A percentile compares a stretch with the other conserved stretches of the same genome.
phyloP scores from a whole-genome alignment of 192 early-diverging fungal species.

The Piromyces finnis region DNA sequence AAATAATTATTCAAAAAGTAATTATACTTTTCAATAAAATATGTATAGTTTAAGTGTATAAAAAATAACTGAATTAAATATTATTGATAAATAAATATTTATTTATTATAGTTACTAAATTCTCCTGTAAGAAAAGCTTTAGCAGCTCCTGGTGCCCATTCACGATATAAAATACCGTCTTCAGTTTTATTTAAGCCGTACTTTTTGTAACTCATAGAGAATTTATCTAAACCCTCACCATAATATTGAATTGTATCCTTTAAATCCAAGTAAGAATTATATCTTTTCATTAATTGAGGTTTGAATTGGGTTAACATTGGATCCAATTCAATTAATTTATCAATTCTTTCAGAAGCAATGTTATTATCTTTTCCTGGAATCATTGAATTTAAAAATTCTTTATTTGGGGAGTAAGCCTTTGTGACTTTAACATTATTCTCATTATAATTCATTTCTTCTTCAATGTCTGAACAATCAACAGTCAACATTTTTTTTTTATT shows the following conservation, averaged over 20 bases:
- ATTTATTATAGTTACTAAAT: constrained; percentile 49
- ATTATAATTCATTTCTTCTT: neutral
- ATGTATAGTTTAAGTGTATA: too few relatives aligned
- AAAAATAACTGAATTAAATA: too few relatives aligned
- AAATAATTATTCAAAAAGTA: too few relatives aligned
- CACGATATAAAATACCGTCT: constrained; percentile 56
- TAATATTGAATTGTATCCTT: neutral
- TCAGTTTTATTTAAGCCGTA: constrained; percentile 58
- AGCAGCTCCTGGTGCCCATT: constrained; percentile 81
- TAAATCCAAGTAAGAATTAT: neutral
- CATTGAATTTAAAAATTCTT: neutral
- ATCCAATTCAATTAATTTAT: neutral
- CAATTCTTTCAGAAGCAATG: neutral
- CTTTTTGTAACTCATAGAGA: constrained; percentile 59
- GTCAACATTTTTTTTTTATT: neutral
- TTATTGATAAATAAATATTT: too few relatives aligned
- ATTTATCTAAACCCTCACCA: constrained; percentile 59
- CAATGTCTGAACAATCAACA: neutral
- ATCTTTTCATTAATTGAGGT: neutral
- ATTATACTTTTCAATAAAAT: too few relatives aligned
- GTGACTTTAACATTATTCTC: neutral
- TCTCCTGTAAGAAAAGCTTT: constrained; percentile 74
- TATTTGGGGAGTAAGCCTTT: neutral
- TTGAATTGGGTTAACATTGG: neutral
- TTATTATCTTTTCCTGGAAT: neutral